These are phyloP conservation scores for Ustilago cynodontis DNA, from an alignment of 1,284 basidiomycete species.

Conservation along the genomic window DNA sequence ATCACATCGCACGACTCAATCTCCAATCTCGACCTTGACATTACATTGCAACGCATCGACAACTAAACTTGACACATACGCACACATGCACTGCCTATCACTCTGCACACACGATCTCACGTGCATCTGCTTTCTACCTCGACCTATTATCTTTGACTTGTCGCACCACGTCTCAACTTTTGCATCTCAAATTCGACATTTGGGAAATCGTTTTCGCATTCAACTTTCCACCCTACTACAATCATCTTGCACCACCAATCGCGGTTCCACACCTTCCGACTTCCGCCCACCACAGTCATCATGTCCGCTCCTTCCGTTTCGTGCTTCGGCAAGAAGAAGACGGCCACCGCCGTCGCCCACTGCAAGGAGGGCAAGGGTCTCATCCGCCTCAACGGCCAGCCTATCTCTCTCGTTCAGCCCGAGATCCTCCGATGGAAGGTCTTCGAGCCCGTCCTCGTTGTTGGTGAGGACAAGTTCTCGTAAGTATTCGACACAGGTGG, in stretches of 20 bases:
- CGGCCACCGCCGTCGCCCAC: conserved; percentile 67
- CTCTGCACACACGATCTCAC: neutral
- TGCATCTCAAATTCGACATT: conserved; percentile 6
- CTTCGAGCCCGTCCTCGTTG: conserved; percentile 78
- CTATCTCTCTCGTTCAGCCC: conserved; percentile 88
- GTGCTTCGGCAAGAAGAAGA: conserved; percentile 72
- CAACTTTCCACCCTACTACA: conserved; percentile 10
- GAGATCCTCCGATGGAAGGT: conserved; percentile 98
- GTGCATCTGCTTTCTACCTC: neutral
- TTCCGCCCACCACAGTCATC: conserved; percentile 39
- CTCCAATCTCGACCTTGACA: neutral
- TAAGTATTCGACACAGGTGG: conserved; percentile 47
- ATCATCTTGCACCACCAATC: neutral
- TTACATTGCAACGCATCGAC: conserved; percentile 19
- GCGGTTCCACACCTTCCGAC: neutral
- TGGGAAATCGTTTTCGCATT: neutral
- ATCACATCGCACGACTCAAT: neutral
- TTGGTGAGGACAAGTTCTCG: conserved; percentile 70
- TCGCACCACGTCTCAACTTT: neutral
- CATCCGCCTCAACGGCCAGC: conserved; percentile 96
- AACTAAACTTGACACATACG: conserved; percentile 6
- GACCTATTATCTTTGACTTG: neutral
- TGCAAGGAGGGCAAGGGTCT: conserved; percentile 89
- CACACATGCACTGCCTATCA: conserved; percentile 4
- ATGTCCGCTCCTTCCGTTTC: conserved; percentile 68